These are phyloP conservation scores for Taphrina wiesneri DNA, from an alignment of 1,139 yeast species.

Conservation along the genomic window DNA sequence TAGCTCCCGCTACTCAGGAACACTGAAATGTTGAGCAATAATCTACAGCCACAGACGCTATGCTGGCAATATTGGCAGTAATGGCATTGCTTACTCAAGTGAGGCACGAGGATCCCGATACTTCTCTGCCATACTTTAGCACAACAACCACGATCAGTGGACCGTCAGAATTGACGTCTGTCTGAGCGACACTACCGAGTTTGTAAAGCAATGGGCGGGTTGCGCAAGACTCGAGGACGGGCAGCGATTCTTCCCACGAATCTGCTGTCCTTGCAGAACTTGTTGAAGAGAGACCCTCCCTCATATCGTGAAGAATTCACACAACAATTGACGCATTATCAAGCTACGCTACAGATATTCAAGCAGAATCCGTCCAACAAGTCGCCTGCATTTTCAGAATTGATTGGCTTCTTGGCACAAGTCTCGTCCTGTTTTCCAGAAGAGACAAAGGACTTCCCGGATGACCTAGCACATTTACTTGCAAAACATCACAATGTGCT, in stretches of 20 bases:
- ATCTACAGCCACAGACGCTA: not conserved
- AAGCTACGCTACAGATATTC: slow-evolving; percentile 83
- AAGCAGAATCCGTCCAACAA: slow-evolving; percentile 54
- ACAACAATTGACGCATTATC: slow-evolving; percentile 90
- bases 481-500: slow-evolving; percentile 75
- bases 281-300: slow-evolving; percentile 87
- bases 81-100: no score
- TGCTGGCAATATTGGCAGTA: no score
- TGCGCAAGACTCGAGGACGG: slow-evolving; percentile 57
- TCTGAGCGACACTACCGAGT: no score
- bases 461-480: slow-evolving; percentile 69
- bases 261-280: slow-evolving; percentile 83
- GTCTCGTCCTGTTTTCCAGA: slow-evolving; percentile 87
- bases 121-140: no score
- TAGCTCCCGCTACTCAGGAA: not conserved
- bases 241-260: slow-evolving; percentile 90
- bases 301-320: slow-evolving; percentile 91
- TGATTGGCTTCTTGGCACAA: slow-evolving; percentile 87
- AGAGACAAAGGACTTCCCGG: slow-evolving; percentile 81
- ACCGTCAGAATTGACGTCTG: not conserved
- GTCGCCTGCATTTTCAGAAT: slow-evolving; percentile 72
- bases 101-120: no score
- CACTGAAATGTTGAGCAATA: not conserved
- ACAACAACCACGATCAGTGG: no score
- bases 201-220: slow-evolving; percentile 21